Conservation (phyloP, 176 grass and related monocot genomes). For the Musa schizocarpa region DNA sequence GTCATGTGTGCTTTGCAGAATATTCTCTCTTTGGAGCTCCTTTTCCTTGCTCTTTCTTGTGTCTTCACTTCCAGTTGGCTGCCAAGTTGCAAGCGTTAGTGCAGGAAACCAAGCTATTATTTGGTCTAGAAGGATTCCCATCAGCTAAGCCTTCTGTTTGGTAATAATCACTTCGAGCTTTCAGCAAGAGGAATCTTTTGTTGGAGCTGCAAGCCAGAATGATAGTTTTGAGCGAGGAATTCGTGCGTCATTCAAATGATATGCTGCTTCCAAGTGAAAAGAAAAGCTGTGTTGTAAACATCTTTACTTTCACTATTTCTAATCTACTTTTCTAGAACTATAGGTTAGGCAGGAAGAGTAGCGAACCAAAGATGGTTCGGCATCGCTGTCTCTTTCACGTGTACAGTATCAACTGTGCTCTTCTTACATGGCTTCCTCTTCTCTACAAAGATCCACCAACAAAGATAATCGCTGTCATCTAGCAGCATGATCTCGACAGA, state of each 20-base stretch:
- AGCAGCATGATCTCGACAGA: not conserved
- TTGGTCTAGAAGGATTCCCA: not conserved
- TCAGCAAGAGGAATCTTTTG: too few species aligned
- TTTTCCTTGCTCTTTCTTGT: not conserved
- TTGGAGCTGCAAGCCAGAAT: too few species aligned
- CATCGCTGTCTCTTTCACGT: too few species aligned
- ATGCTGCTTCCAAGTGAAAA: not conserved
- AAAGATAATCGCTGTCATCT: not conserved
- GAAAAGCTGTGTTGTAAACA: not conserved
- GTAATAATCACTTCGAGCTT: too few species aligned
- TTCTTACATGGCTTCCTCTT: too few species aligned
- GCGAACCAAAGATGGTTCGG: not conserved
- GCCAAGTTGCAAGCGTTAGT: not conserved
- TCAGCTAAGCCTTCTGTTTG: too few species aligned
- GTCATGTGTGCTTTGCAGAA: not conserved
- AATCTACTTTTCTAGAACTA: not conserved
- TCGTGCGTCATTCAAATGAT: not conserved
- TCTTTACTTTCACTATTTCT: not conserved
- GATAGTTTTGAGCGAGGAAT: not conserved
- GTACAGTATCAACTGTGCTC: too few species aligned
- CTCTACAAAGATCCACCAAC: too few species aligned
- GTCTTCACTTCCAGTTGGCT: not conserved
- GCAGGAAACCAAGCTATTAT: too few species aligned
- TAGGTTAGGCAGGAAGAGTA: constrained; percentile 1
- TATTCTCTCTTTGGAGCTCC: not conserved